Base-by-base conservation (phyloP, 2,329 filamentous ascomycete genomes). In the Colletotrichum sp. region DNA sequence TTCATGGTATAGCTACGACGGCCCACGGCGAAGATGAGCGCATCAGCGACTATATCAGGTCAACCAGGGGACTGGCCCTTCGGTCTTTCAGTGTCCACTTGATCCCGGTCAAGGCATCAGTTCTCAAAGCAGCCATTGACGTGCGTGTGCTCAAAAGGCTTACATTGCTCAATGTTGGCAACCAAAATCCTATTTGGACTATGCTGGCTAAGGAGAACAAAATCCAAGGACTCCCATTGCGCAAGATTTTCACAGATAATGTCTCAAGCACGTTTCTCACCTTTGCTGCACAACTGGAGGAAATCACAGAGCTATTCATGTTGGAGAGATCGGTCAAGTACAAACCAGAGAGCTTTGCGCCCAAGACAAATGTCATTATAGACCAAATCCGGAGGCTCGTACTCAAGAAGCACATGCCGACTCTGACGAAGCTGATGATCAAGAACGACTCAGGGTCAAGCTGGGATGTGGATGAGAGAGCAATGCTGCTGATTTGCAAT, bases 171-270 rank as follows among this genome's bases (percentile, higher is more conserved):
- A 93, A 92, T 77, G 92, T 93, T 21, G 92, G 92, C 2, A 85
- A 89, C 7, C 92, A 94, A 80, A 86, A 86, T 32, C 85, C 88
- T 0, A 89, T 94, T 77, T 94, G 92, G 92, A 84, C 86, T 3
- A 82, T 90, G 71, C 82, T 94, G 57, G 83, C 87, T 21, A 90
- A 88, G 78, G 87, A 92, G 78, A 91, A 93, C 80, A 87, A 86
- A 67, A 79, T 85, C 1, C 82, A 85, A 10, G 88, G 89, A 0
- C 83, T 93, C 55, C 86, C 88, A 0, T 82, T 94, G 57, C 86
- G 87, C 65, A 90, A 89, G 77, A 90, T 94, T 71, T 91, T 90
- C 78, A 93, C 92, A 0, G 92, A 94, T 80, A 90, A 93, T 77
- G 92, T 93, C 24, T 90, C 90, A 0, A 78, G 82, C 2, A 81